Evolutionary conservation across 139 green algal species (phyloP).

Genomic region (Closterium sp.): DNA sequence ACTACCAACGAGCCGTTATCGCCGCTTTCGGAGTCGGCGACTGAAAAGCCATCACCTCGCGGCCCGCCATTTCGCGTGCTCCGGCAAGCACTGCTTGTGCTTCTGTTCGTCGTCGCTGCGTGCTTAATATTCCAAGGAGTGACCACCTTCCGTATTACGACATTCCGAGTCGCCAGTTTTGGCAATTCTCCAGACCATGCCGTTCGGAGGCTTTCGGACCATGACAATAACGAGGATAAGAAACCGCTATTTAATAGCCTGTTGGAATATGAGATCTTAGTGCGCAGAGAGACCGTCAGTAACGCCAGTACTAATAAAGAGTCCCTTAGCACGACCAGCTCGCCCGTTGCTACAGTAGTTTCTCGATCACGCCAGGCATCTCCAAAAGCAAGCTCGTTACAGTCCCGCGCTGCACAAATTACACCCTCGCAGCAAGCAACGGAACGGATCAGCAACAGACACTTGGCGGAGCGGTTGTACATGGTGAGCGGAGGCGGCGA

Average conservation of each 20-base stretch:
- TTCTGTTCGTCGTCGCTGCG: not conserved
- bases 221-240: not conserved
- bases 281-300: not conserved
- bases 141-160: not conserved
- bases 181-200: not conserved
- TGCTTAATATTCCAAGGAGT: not conserved
- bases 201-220: not conserved
- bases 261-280: not conserved
- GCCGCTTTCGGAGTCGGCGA: not conserved
- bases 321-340: not conserved
- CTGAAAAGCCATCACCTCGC: not conserved
- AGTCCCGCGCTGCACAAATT: not conserved
- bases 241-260: not conserved
- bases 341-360: not conserved
- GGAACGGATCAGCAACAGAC: not conserved
- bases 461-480: not conserved
- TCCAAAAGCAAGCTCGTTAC: not conserved
- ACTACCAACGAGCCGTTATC: not conserved
- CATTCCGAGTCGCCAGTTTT: not conserved
- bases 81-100: not conserved
- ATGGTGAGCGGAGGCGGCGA: not conserved
- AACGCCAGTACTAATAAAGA: not conserved
- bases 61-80: not conserved
- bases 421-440: not conserved
- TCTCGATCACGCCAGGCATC: not conserved